Percentiles rank a stretch among this genome's conserved stretches.
Conservation (phyloP, 2,329 filamentous ascomycete genomes). For the Epichloe gansuensis region DNA sequence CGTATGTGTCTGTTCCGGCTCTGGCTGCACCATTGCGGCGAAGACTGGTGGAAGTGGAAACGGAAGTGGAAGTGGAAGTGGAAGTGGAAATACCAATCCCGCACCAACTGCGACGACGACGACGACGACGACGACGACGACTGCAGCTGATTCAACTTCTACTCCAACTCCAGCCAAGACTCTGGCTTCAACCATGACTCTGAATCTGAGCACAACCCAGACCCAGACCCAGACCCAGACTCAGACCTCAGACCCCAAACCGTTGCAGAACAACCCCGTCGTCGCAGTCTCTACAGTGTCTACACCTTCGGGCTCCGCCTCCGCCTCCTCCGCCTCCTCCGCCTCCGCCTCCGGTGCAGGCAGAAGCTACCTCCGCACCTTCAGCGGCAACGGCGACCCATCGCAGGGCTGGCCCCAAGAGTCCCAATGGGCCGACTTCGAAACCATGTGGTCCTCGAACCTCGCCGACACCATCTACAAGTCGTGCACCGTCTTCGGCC, state of each 20-base stretch:
- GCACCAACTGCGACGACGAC: neutral
- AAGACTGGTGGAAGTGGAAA: neutral
- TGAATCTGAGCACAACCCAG: neutral
- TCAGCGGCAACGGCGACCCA: neutral
- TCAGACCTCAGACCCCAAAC: neutral
- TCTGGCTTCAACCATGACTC: too few species aligned
- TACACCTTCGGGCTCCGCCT: neutral
- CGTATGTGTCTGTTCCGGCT: neutral
- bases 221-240: neutral
- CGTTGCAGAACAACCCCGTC: neutral
- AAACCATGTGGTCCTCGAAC: conserved; percentile 15
- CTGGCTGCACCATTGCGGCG: neutral
- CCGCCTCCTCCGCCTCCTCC: neutral
- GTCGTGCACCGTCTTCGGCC: conserved; percentile 7
- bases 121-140: neutral
- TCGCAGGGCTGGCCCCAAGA: conserved; percentile 18
- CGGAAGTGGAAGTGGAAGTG: neutral
- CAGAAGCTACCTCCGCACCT: neutral
- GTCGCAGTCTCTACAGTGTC: neutral
- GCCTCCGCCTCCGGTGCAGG: neutral
- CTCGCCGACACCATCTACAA: conserved; percentile 3
- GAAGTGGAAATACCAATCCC: neutral
- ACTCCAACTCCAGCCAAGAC: too few species aligned
- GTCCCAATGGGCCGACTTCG: conserved; percentile 18
- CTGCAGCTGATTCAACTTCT: too few species aligned